Base-by-base conservation (phyloP, 1,284 basidiomycete genomes). In the Tylopilus microsporus region DNA sequence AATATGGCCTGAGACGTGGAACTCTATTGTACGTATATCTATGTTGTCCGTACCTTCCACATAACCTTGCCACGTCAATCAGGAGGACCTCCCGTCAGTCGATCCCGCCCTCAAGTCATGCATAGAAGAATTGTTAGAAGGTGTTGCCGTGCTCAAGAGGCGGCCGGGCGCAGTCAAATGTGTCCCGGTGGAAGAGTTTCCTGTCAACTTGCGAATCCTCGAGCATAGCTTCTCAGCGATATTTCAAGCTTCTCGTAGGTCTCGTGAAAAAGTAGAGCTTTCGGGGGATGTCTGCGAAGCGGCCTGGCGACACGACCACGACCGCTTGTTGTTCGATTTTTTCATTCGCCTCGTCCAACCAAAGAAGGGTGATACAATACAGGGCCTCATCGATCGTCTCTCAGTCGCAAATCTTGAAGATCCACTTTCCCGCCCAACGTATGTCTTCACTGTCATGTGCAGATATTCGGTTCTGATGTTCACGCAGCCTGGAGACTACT, bases 231-330 rank as follows among this genome's bases (percentile, higher is more conserved):
- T 61, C 30, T 61, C 54, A 0, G 60, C 48, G 3, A 61, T 61
- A 18, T 61, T 61, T 32, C 60, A 58, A 21, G 60, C 60, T 18
- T 61, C 60, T 11, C 51, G 49, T 1, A 42, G 60, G 36, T 62
- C 52, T 30, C 48, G 55, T 39, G 60, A 62, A 36, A 61, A 61
- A 39, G 49, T 13, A 36, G 43, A 19, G 18, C 25, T 54, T 25
- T n/a, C 1, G 10, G 41, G 37, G 36, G 16, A n/a, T 10, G 12
- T 47, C 3, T 47, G 19, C 10, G 60, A 61, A 49, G 41, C 12
- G 1, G 49, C 55, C 19, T 61, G 55, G 60, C 55, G 60, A 6
- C 53, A 62, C 52, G 60, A 62, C 49, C 60, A 62, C 8, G 60
- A 62, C 25, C 60, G 60, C 2, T 45, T 61, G 16, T 34, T 61